Percentiles rank a stretch among this genome's conserved stretches.
phyloP scores from a whole-genome alignment of 2,329 filamentous ascomycete genomes.

The Sporothrix curviconia region DNA sequence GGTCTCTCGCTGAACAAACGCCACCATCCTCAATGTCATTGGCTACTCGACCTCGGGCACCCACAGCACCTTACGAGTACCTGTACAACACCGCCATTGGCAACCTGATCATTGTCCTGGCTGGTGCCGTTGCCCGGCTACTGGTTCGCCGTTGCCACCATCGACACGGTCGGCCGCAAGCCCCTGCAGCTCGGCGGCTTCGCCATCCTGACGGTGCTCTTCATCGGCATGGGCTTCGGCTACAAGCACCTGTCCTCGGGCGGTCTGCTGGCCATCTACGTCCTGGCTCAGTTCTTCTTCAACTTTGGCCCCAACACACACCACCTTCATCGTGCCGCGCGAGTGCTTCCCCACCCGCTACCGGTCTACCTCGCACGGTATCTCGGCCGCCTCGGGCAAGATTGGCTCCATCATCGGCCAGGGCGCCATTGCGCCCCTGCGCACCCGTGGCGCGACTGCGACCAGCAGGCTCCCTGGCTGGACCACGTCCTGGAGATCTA shows the following conservation, averaged over 20 bases:
- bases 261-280: slow-evolving; percentile 50
- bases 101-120: slow-evolving; percentile 71
- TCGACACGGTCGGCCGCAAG: slow-evolving; percentile 71
- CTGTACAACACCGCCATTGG: slow-evolving; percentile 70
- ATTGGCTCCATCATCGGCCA: slow-evolving; percentile 52
- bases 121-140: slow-evolving; percentile 75
- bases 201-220: slow-evolving; percentile 53
- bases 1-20: slow-evolving; percentile 71
- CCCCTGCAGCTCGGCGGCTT: slow-evolving; percentile 65
- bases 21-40: slow-evolving; percentile 63
- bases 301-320: slow-evolving; percentile 54
- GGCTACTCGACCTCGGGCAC: slow-evolving; percentile 55
- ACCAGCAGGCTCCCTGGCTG: slow-evolving; percentile 52
- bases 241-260: slow-evolving; percentile 47
- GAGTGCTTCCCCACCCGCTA: slow-evolving; percentile 53
- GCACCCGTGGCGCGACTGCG: slow-evolving; percentile 37
- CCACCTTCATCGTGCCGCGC: slow-evolving; percentile 51
- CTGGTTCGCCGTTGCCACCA: slow-evolving; percentile 65
- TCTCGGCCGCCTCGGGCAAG: slow-evolving; percentile 50
- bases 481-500: slow-evolving; percentile 71
- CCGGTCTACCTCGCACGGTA: slow-evolving; percentile 51
- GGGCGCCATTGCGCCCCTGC: slow-evolving; percentile 50
- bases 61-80: slow-evolving; percentile 57
- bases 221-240: slow-evolving; percentile 57
- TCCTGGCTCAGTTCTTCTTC: slow-evolving; percentile 53